Percentiles rank a stretch among this genome's conserved stretches.
These are phyloP conservation scores for Metschnikowia colocasiae DNA, from an alignment of 805 yeast species.

Conservation along the genomic window DNA sequence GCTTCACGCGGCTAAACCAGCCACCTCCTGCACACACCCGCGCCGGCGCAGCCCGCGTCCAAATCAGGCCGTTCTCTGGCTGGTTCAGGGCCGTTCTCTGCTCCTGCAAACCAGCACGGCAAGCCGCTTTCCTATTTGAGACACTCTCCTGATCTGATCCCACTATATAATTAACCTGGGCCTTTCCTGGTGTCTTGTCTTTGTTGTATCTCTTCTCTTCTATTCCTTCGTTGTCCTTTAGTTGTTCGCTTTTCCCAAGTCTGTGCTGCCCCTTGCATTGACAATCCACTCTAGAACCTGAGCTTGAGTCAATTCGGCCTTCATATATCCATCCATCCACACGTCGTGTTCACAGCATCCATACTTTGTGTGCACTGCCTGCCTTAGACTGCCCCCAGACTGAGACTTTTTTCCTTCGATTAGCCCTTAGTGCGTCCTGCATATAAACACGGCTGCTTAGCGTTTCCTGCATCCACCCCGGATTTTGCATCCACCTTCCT, in stretches of 20 bases:
- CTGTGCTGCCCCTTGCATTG: too few species aligned
- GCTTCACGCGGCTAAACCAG: background rate
- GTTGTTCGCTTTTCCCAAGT: background rate
- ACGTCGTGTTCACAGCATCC: too few species aligned
- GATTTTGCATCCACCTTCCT: slow-evolving; percentile 3
- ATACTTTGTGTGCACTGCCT: too few species aligned
- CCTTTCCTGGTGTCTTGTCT: too few species aligned
- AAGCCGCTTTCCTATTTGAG: slow-evolving; percentile 5
- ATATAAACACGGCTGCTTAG: background rate
- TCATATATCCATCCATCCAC: too few species aligned
- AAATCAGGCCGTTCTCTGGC: slow-evolving; percentile 6
- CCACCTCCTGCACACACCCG: slow-evolving; percentile 2
- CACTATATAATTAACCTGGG: background rate
- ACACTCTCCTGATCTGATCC: slow-evolving; percentile 7
- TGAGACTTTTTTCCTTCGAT: background rate
- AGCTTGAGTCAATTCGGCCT: too few species aligned
- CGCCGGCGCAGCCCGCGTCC: background rate
- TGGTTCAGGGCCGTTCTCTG: slow-evolving; percentile 6
- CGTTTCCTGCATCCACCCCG: background rate
- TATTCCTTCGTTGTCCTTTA: too few species aligned
- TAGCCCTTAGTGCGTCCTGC: background rate
- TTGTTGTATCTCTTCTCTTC: background rate
- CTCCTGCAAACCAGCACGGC: slow-evolving; percentile 6
- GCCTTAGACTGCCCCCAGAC: too few species aligned
- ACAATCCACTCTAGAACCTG: too few species aligned